phyloP scores from a whole-genome alignment of 305 asterid genomes.

The Solanum aculeatissimum region DNA sequence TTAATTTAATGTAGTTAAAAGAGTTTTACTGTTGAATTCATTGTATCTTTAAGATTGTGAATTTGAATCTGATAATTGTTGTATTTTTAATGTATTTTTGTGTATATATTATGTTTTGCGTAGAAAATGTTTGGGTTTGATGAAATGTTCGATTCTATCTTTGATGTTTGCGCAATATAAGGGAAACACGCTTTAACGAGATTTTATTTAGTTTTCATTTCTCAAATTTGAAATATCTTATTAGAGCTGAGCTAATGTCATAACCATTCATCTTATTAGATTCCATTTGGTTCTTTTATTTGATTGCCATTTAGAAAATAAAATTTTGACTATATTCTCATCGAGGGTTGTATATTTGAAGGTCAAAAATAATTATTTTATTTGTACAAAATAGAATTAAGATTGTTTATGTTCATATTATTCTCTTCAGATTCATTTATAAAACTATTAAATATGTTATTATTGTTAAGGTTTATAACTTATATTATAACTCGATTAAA shows the following conservation, averaged over 20 bases:
- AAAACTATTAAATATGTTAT: no score
- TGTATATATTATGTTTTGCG: neutral
- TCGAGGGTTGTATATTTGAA: neutral
- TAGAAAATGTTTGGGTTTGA: neutral
- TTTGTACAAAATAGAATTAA: no score
- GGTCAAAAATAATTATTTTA: no score
- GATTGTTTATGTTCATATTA: no score
- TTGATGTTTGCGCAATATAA: accelerated
- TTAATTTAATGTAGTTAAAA: neutral
- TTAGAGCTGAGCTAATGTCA: neutral
- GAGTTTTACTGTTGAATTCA: neutral
- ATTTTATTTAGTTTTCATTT: neutral
- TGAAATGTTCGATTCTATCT: neutral
- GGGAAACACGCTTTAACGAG: neutral
- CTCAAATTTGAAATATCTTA: neutral
- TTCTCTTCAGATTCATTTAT: no score
- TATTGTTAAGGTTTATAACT: neutral
- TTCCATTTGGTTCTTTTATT: neutral
- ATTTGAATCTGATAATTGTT: neutral
- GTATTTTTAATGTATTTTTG: neutral
- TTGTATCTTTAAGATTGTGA: neutral
- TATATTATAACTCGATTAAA: neutral
- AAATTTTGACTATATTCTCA: neutral
- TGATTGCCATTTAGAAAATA: neutral
- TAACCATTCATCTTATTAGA: neutral